These are phyloP conservation scores for Trapa bicornis DNA, from an alignment of 345 rosid species.

Conservation along the genomic window DNA sequence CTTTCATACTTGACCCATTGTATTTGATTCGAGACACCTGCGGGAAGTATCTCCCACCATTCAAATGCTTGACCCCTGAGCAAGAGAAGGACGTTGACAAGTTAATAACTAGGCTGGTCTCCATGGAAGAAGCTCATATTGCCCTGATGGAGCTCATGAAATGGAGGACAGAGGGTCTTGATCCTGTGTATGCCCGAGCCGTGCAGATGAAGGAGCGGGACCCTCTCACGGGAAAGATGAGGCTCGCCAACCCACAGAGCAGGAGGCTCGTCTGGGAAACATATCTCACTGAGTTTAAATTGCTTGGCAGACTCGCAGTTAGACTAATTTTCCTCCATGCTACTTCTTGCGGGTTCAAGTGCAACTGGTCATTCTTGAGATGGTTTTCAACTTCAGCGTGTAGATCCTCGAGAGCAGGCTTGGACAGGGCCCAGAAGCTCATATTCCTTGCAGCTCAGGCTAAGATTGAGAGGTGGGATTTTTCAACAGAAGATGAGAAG, in stretches of 20 bases:
- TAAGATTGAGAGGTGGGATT: conserved; percentile 70
- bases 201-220: conserved; percentile 97
- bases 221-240: conserved; percentile 83
- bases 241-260: conserved; percentile 75
- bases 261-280: conserved; percentile 99
- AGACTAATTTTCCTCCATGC: conserved; percentile 94
- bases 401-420: conserved; percentile 48
- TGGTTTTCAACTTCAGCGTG: conserved; percentile 49
- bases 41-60: conserved; percentile 93
- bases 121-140: conserved; percentile 92
- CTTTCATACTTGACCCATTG: conserved; percentile 88
- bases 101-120: conserved; percentile 89
- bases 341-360: conserved; percentile 78
- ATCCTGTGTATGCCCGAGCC: conserved; percentile 85
- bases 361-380: conserved; percentile 74
- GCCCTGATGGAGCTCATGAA: conserved; percentile 98
- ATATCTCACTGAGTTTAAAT: conserved; percentile 77
- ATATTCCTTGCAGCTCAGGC: conserved; percentile 82
- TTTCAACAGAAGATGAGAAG: conserved; percentile 72
- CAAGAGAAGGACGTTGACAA: conserved; percentile 98
- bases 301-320: conserved; percentile 88
- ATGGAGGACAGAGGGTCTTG: conserved; percentile 97
- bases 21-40: conserved; percentile 65
- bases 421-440: conserved; percentile 80
- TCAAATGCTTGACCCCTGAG: conserved; percentile 67